These are phyloP conservation scores for Phialophora tarda DNA, from an alignment of 2,329 filamentous ascomycete species.

Conservation along the genomic window DNA sequence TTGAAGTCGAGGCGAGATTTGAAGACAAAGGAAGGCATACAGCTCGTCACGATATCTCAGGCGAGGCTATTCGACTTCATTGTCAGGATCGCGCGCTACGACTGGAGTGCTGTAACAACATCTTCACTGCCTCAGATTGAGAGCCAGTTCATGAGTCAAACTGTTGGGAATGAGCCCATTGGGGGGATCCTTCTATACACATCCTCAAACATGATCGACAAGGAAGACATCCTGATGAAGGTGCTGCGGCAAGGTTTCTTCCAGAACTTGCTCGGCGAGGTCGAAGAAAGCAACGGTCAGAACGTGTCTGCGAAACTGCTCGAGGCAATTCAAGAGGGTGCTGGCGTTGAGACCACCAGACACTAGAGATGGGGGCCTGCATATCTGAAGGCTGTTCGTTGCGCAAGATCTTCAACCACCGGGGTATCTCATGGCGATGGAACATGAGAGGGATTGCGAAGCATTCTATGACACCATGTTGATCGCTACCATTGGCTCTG, in stretches of 20 bases:
- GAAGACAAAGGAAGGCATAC: slow-evolving; percentile 49
- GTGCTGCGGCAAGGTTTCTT: slow-evolving; percentile 40
- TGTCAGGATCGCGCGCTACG: slow-evolving; percentile 58
- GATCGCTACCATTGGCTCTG: background rate
- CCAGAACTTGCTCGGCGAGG: slow-evolving; percentile 33
- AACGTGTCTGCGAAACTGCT: slow-evolving; percentile 32
- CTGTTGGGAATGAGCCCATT: slow-evolving; percentile 29
- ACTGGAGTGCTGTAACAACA: slow-evolving; percentile 60
- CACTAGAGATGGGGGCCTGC: slow-evolving; percentile 16
- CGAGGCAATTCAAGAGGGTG: slow-evolving; percentile 37
- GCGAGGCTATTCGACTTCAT: slow-evolving; percentile 65
- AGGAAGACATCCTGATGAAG: slow-evolving; percentile 38
- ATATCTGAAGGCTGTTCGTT: slow-evolving; percentile 10
- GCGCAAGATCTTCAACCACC: background rate
- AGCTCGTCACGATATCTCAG: slow-evolving; percentile 63
- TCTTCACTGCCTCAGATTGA: slow-evolving; percentile 62
- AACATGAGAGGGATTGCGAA: background rate
- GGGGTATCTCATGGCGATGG: background rate
- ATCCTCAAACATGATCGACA: slow-evolving; percentile 39
- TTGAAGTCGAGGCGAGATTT: slow-evolving; percentile 51
- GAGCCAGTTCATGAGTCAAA: slow-evolving; percentile 42
- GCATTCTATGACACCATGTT: background rate
- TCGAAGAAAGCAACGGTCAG: slow-evolving; percentile 34
- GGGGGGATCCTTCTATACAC: slow-evolving; percentile 38
- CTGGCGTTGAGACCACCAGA: slow-evolving; percentile 28